Conservation (phyloP, 2,329 filamentous ascomycete species). For the Endocalyx cinctus region DNA sequence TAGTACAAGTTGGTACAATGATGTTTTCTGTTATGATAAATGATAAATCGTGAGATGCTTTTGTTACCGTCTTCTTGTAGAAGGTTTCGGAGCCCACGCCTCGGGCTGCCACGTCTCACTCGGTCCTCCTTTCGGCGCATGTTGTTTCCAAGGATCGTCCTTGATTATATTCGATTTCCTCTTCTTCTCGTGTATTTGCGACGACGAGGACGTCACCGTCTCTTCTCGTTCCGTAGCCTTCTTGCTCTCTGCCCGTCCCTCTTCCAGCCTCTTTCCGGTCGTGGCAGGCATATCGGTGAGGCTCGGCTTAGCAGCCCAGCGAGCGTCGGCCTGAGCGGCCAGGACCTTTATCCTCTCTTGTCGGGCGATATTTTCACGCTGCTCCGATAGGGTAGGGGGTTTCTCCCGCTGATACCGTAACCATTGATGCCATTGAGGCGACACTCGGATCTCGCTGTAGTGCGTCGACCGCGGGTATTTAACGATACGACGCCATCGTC, state of each 20-base stretch:
- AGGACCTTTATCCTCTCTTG: conserved; percentile 50
- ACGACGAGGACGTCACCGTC: too few relatives aligned
- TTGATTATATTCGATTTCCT: conserved; percentile 10
- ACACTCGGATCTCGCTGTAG: conserved; percentile 51
- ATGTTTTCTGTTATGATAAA: neutral
- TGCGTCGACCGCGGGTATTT: conserved; percentile 51
- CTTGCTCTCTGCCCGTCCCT: conserved; percentile 10
- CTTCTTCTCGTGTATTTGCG: conserved; percentile 12
- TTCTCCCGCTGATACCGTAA: conserved; percentile 54
- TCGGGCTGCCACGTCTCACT: conserved; percentile 65
- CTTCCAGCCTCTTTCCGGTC: conserved; percentile 3
- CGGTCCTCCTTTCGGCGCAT: conserved; percentile 44
- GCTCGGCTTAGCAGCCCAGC: conserved; percentile 58
- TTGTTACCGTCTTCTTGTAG: conserved; percentile 29
- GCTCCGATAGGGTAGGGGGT: conserved; percentile 54
- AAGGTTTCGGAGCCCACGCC: conserved; percentile 52
- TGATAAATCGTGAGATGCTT: too few relatives aligned
- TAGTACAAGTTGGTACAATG: conserved; percentile 6
- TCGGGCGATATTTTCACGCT: conserved; percentile 47
- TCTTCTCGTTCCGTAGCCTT: conserved; percentile 8
- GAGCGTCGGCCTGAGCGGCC: conserved; percentile 57
- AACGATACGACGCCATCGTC: conserved; percentile 58
- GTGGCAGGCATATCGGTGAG: conserved; percentile 23
- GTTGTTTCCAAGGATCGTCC: conserved; percentile 57
- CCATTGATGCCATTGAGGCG: conserved; percentile 66